Evolutionary conservation across 108 stramenopile genomes (phyloP).

Genomic region (Parietichytrium sp.): DNA sequence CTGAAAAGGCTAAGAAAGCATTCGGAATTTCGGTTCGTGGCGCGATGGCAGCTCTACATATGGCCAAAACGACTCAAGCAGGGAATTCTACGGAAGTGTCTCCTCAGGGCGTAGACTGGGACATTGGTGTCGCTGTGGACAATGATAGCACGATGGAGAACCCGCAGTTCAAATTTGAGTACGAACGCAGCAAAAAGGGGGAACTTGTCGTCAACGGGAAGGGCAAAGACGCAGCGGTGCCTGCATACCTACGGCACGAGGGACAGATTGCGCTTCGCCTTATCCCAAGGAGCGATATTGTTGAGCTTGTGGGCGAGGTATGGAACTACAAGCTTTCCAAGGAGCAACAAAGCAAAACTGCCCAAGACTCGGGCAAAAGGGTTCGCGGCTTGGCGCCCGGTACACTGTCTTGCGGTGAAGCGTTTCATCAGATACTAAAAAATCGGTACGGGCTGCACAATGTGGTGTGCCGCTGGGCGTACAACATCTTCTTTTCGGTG

Average conservation of each 20-base stretch:
- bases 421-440: constrained; percentile 4
- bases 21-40: too few relatives aligned
- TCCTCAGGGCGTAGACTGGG: too few relatives aligned
- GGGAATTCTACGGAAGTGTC: too few relatives aligned
- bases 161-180: neutral
- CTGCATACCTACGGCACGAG: neutral
- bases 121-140: too few relatives aligned
- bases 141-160: too few relatives aligned
- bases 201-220: neutral
- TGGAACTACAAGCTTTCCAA: constrained; percentile 17
- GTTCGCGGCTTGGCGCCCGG: too few relatives aligned
- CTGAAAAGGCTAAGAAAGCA: too few relatives aligned
- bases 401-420: neutral
- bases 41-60: too few relatives aligned
- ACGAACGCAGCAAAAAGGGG: neutral
- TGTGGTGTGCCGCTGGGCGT: neutral
- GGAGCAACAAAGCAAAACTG: neutral
- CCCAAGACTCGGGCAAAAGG: too few relatives aligned
- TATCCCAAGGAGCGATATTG: neutral
- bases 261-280: neutral
- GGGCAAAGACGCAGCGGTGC: neutral
- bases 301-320: neutral
- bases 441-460: constrained; percentile 1
- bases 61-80: too few relatives aligned
- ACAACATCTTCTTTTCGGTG: neutral